Percentiles rank a stretch among this genome's conserved stretches.
Conservation (phyloP, 2,329 filamentous ascomycete species). For the Colletotrichum coccodes region DNA sequence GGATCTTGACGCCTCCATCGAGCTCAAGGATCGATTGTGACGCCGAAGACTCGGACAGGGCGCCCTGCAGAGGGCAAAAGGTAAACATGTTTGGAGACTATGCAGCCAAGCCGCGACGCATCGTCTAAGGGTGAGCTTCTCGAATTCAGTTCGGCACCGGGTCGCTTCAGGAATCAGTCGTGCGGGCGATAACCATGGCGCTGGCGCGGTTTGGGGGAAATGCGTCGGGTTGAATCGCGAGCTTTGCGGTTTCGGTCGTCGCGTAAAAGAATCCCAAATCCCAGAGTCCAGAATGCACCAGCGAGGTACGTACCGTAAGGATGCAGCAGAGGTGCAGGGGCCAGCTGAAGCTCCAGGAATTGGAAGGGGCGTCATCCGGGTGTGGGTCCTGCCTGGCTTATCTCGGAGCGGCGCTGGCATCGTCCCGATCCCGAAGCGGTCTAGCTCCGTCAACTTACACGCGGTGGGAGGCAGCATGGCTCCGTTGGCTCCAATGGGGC, state of each 20-base stretch:
- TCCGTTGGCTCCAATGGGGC: neutral
- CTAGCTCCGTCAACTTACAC: neutral
- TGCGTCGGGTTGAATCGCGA: neutral
- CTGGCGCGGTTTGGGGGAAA: neutral
- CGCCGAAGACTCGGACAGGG: slow-evolving; percentile 85
- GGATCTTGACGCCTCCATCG: slow-evolving; percentile 94
- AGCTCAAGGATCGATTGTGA: slow-evolving; percentile 97
- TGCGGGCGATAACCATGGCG: slow-evolving; percentile 17
- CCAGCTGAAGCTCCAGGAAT: neutral
- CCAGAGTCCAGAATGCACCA: neutral
- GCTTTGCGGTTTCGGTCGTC: slow-evolving; percentile 6
- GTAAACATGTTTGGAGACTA: slow-evolving; percentile 79
- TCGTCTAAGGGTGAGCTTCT: neutral
- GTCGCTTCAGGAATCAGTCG: neutral
- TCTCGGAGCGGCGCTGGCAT: neutral
- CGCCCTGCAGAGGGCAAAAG: slow-evolving; percentile 91
- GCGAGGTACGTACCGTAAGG: slow-evolving; percentile 13
- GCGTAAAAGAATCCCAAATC: slow-evolving; percentile 25
- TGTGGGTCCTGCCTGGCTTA: neutral
- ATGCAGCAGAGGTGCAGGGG: slow-evolving; percentile 8
- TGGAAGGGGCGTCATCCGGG: neutral
- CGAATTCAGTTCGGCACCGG: neutral
- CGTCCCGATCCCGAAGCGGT: neutral
- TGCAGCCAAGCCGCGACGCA: slow-evolving; percentile 9
- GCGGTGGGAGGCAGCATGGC: slow-evolving; percentile 3